A percentile compares a stretch with the other conserved stretches of the same genome.
phyloP scores from a whole-genome alignment of 495 filamentous ascomycete genomes.

The Aspergillus avenaceus region DNA sequence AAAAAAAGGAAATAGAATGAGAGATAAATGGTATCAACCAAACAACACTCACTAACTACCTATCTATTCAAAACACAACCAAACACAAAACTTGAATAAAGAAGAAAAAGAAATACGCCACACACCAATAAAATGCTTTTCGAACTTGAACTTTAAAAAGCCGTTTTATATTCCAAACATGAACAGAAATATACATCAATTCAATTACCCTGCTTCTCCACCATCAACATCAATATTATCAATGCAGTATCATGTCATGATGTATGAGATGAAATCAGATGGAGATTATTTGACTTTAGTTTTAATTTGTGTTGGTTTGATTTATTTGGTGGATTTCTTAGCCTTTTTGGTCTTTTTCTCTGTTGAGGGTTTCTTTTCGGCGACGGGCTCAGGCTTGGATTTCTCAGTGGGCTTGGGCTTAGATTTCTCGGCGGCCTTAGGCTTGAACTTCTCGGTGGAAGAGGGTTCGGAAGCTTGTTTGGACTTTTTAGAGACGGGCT shows the following conservation, averaged over 20 bases:
- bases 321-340: conserved; percentile 40
- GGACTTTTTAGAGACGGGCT: conserved; percentile 33
- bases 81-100: conserved; percentile 7
- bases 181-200: too few species aligned
- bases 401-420: conserved; percentile 1
- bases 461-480: conserved; percentile 11
- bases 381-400: conserved; percentile 7
- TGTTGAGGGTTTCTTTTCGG: conserved; percentile 7
- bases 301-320: too few species aligned
- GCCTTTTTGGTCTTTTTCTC: conserved; percentile 15
- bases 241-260: too few species aligned
- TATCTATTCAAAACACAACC: neutral
- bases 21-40: conserved; percentile 10
- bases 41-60: conserved; percentile 2
- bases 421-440: conserved; percentile 6
- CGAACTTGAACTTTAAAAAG: conserved; percentile 15
- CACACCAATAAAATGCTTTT: conserved; percentile 20
- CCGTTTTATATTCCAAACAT: conserved; percentile 30
- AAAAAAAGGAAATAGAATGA: neutral
- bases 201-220: too few species aligned
- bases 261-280: too few species aligned
- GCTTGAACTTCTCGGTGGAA: conserved; percentile 7
- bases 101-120: conserved; percentile 29
- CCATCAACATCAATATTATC: too few species aligned
- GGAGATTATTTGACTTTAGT: too few species aligned